A percentile compares a stretch with the other conserved stretches of the same genome.
Evolutionary conservation across 306 rosid genomes (phyloP).

Genomic region (Ziziphus jujuba): DNA sequence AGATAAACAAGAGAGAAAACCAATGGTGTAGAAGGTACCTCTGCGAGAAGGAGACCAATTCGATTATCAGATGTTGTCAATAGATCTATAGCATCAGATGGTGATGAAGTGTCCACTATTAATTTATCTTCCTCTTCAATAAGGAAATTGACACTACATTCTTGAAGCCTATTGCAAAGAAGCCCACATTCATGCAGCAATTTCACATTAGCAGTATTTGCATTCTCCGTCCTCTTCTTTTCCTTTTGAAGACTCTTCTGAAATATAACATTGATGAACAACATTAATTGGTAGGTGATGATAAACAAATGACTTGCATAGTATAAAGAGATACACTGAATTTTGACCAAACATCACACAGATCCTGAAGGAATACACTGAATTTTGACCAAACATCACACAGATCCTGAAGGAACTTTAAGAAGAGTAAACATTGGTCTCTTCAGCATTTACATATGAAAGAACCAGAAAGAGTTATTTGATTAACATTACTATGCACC

Average conservation of each 20-base stretch:
- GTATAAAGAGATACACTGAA: no score
- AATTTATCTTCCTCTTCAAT: conserved; percentile 85
- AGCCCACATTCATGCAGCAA: conserved; percentile 82
- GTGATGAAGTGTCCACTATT: conserved; percentile 59
- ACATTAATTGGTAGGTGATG: conserved; percentile 19
- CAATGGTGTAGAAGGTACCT: conserved; percentile 50
- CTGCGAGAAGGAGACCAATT: conserved; percentile 86
- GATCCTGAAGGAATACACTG: background rate
- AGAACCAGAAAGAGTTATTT: no score
- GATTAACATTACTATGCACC: no score
- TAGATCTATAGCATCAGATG: conserved; percentile 82
- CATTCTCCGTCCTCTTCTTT: conserved; percentile 58
- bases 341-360: no score
- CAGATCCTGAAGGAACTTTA: background rate
- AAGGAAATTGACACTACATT: conserved; percentile 85
- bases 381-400: no score
- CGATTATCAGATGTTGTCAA: conserved; percentile 82
- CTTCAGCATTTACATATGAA: no score
- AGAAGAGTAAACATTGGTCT: background rate
- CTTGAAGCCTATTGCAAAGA: conserved; percentile 76
- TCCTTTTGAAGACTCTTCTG: conserved; percentile 74
- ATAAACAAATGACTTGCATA: background rate
- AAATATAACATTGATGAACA: conserved; percentile 22
- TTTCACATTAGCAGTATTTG: conserved; percentile 56
- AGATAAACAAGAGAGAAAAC: background rate